Conservation (phyloP, 148 eudicot genomes). For the Camellia sinensis region DNA sequence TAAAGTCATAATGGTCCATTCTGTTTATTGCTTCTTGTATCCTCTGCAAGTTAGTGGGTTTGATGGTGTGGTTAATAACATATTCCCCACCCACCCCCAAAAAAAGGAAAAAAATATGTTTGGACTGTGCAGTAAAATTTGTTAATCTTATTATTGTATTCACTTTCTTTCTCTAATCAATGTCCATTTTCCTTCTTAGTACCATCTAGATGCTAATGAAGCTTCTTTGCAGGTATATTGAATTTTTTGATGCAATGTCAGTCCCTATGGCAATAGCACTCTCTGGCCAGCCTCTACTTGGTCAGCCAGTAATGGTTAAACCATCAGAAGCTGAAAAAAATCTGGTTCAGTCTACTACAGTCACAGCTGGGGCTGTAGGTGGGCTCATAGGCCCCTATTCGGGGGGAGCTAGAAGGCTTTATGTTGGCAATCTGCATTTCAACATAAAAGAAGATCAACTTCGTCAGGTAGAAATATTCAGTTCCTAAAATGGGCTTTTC, state of each 20-base stretch:
- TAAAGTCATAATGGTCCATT: too few relatives aligned
- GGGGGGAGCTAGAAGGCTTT: constrained; percentile 73
- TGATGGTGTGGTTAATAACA: too few relatives aligned
- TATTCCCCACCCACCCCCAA: not conserved
- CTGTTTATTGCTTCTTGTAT: too few relatives aligned
- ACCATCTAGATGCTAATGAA: not conserved
- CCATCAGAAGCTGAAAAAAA: constrained; percentile 99
- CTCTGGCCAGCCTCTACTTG: constrained; percentile 85
- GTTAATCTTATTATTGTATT: not conserved
- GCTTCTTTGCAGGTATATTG: constrained; percentile 61
- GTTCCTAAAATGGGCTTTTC: not conserved
- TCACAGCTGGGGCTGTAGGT: constrained; percentile 52
- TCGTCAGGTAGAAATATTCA: constrained; percentile 57
- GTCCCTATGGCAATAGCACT: constrained; percentile 98
- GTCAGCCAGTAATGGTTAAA: constrained; percentile 91
- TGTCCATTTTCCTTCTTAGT: not conserved
- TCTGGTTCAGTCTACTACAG: constrained; percentile 66
- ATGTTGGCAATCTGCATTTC: constrained; percentile 79
- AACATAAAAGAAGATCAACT: constrained; percentile 83
- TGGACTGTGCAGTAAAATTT: not conserved
- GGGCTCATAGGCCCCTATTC: constrained; percentile 49
- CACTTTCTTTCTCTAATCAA: not conserved
- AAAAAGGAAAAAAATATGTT: not conserved
- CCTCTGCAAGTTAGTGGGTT: too few relatives aligned
- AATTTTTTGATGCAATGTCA: constrained; percentile 88